These are phyloP conservation scores for Bipolaris bicolor DNA, from an alignment of 2,329 filamentous ascomycete genomes.

Conservation along the genomic window DNA sequence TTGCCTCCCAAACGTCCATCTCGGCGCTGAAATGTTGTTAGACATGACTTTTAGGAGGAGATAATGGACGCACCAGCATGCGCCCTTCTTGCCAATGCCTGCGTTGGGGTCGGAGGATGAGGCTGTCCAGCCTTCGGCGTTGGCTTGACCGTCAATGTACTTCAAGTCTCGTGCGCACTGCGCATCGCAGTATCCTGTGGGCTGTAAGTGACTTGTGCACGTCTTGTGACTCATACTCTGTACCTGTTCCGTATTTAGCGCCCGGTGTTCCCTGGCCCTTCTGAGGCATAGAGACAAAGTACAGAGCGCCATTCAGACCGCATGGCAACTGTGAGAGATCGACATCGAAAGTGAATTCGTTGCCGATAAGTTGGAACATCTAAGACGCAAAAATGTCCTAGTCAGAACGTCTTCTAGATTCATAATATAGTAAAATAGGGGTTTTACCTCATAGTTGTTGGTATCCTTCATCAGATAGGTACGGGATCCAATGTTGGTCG, in stretches of 20 bases:
- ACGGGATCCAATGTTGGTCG: slow-evolving; percentile 46
- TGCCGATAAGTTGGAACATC: slow-evolving; percentile 51
- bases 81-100: slow-evolving; percentile 60
- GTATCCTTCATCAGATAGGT: slow-evolving; percentile 45
- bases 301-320: slow-evolving; percentile 67
- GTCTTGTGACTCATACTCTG: too few species aligned
- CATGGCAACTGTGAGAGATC: slow-evolving; percentile 68
- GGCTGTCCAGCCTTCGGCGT: slow-evolving; percentile 60
- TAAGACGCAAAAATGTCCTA: slow-evolving; percentile 1
- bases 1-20: slow-evolving; percentile 75
- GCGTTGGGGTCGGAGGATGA: slow-evolving; percentile 61
- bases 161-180: slow-evolving; percentile 58
- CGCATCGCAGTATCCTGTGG: slow-evolving; percentile 52
- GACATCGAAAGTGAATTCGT: slow-evolving; percentile 53
- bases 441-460: slow-evolving; percentile 29
- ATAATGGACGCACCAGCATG: slow-evolving; percentile 67
- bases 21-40: slow-evolving; percentile 51
- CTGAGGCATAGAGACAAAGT: slow-evolving; percentile 64
- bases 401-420: not conserved
- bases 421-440: too few species aligned
- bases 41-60: slow-evolving; percentile 64
- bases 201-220: too few species aligned
- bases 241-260: slow-evolving; percentile 63
- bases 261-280: slow-evolving; percentile 59
- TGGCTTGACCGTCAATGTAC: slow-evolving; percentile 60